Evolutionary conservation across 2,329 filamentous ascomycete species (phyloP).

Genomic region (Polytolypa hystricis): DNA sequence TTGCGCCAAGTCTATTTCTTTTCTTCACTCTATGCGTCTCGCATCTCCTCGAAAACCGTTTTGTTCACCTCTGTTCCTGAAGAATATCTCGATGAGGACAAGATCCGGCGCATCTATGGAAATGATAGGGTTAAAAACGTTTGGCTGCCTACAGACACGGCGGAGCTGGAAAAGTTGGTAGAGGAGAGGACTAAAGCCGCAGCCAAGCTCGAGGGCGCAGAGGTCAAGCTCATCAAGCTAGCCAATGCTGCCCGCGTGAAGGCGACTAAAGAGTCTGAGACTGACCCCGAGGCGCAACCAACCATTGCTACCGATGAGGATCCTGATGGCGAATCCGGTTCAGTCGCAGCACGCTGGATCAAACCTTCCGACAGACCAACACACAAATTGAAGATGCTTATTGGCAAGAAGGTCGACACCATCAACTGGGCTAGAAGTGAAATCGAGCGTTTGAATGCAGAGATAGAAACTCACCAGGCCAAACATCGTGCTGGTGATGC

Average conservation of each 20-base stretch:
- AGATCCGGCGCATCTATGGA: constrained; percentile 70
- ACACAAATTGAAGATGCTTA: constrained; percentile 58
- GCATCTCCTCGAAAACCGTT: constrained; percentile 81
- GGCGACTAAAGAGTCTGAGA: constrained; percentile 47
- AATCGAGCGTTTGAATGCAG: constrained; percentile 61
- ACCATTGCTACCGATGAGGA: constrained; percentile 32
- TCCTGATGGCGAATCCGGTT: constrained; percentile 54
- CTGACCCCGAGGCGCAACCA: constrained; percentile 24
- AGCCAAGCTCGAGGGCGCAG: constrained; percentile 72
- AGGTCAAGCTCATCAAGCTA: constrained; percentile 71
- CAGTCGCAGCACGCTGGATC: constrained; percentile 47
- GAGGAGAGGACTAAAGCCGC: constrained; percentile 70
- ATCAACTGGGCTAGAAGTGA: constrained; percentile 80
- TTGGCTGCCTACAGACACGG: constrained; percentile 71
- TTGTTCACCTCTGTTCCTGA: constrained; percentile 78
- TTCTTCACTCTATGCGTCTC: constrained; percentile 70
- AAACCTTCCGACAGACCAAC: constrained; percentile 62
- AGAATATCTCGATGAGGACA: constrained; percentile 64
- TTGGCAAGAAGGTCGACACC: constrained; percentile 85
- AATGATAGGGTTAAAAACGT: constrained; percentile 64
- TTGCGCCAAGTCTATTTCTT: constrained; percentile 84
- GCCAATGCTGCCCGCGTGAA: constrained; percentile 64
- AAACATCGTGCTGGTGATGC: constrained; percentile 55
- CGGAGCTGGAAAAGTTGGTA: constrained; percentile 68
- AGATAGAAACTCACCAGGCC: constrained; percentile 57